Evolutionary conservation across 2,329 filamentous ascomycete genomes (phyloP).

Genomic region (Sporothrix globosa): DNA sequence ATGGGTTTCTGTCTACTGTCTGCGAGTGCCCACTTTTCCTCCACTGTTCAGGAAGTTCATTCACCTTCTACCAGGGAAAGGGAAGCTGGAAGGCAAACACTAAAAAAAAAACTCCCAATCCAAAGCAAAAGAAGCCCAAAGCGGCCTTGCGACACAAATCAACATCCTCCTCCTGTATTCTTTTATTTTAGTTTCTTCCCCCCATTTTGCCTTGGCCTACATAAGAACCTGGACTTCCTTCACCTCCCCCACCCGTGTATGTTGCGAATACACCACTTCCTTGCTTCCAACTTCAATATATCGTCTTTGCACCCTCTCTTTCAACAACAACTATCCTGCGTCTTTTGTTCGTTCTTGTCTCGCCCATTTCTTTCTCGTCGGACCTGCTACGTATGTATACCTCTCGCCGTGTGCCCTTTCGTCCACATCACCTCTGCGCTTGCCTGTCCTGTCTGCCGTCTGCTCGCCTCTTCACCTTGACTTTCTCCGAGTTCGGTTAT

Average conservation of each 20-base stretch:
- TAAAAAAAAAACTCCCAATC: conserved; percentile 26
- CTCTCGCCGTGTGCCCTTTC: neutral
- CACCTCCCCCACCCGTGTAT: conserved; percentile 30
- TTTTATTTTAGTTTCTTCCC: conserved; percentile 43
- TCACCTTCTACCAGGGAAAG: conserved; percentile 21
- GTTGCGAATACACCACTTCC: conserved; percentile 28
- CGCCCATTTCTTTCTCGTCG: neutral
- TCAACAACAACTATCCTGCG: neutral
- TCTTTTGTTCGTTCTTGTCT: neutral
- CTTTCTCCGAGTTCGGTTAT: neutral
- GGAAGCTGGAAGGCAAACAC: conserved; percentile 24
- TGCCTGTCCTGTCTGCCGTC: neutral
- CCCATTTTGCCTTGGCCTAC: conserved; percentile 41
- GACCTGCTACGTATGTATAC: conserved; percentile 9
- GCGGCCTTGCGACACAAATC: conserved; percentile 32
- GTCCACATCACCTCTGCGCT: neutral
- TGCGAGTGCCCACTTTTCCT: conserved; percentile 30
- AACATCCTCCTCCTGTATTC: conserved; percentile 38
- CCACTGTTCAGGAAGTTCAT: conserved; percentile 17
- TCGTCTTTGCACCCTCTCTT: conserved; percentile 8
- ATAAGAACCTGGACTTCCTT: conserved; percentile 39
- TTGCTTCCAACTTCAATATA: conserved; percentile 1
- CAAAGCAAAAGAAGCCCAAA: conserved; percentile 26
- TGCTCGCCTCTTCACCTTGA: neutral
- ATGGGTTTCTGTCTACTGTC: conserved; percentile 15